phyloP scores from a whole-genome alignment of 2,329 filamentous ascomycete genomes.

The Aspergillus tamarii region DNA sequence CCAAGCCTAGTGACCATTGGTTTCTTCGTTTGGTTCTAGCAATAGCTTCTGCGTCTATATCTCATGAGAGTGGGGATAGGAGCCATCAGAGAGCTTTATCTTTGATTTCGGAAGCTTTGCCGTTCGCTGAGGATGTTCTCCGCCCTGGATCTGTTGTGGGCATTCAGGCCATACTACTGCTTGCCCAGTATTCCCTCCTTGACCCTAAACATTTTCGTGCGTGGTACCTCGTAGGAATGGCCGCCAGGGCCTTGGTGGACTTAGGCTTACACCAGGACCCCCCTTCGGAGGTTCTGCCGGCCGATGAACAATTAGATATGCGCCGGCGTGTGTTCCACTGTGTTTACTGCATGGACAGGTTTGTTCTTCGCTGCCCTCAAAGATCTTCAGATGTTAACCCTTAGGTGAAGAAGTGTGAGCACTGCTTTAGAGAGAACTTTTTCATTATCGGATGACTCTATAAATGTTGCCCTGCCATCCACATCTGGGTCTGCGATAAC shows the following conservation, averaged over 20 bases:
- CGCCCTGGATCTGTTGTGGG: slow-evolving; percentile 82
- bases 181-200: slow-evolving; percentile 87
- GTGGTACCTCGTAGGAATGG: slow-evolving; percentile 92
- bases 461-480: slow-evolving; percentile 75
- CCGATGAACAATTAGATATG: slow-evolving; percentile 72
- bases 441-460: slow-evolving; percentile 88
- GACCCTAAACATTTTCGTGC: slow-evolving; percentile 91
- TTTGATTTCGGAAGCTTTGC: slow-evolving; percentile 68
- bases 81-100: slow-evolving; percentile 63
- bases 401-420: slow-evolving; percentile 70
- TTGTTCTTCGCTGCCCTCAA: slow-evolving; percentile 27
- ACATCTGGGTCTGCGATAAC: slow-evolving; percentile 51
- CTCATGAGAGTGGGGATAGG: slow-evolving; percentile 66
- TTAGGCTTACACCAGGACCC: slow-evolving; percentile 92
- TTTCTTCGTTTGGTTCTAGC: slow-evolving; percentile 87
- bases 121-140: slow-evolving; percentile 79
- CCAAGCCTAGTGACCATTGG: slow-evolving; percentile 75
- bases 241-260: slow-evolving; percentile 83
- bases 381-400: background rate
- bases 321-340: slow-evolving; percentile 86
- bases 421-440: slow-evolving; percentile 86
- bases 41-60: slow-evolving; percentile 75
- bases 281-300: slow-evolving; percentile 67
- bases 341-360: slow-evolving; percentile 88
- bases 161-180: slow-evolving; percentile 82